phyloP scores from a whole-genome alignment of 306 rosid species.

The Malus sieversii region DNA sequence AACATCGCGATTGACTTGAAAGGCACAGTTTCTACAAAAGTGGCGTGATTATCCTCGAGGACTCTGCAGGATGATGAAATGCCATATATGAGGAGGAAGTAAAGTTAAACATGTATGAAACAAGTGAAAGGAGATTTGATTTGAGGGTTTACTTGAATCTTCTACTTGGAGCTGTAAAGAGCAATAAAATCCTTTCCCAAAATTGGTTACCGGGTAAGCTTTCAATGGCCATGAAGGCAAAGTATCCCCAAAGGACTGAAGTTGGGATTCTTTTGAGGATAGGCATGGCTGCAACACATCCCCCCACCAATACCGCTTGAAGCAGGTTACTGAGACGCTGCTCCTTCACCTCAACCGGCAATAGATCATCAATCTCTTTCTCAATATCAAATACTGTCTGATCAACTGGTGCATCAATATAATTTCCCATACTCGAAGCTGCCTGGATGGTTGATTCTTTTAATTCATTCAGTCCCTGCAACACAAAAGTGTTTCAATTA shows the following conservation, averaged over 20 bases:
- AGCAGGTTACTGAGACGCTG: constrained; percentile 87
- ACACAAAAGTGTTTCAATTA: not conserved
- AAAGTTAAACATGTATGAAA: not conserved
- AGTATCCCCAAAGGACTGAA: constrained; percentile 99
- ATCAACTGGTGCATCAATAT: constrained; percentile 76
- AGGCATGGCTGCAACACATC: constrained; percentile 98
- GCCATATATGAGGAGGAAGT: not conserved
- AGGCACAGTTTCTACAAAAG: constrained; percentile 98
- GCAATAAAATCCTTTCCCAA: constrained; percentile 92
- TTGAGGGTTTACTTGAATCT: constrained; percentile 51
- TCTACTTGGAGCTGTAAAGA: constrained; percentile 93
- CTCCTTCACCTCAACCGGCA: constrained; percentile 96
- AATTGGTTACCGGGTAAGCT: constrained; percentile 97
- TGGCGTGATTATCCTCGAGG: constrained; percentile 90
- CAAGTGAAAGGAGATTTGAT: not conserved
- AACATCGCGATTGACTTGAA: constrained; percentile 70
- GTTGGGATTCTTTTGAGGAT: constrained; percentile 86
- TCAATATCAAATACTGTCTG: constrained; percentile 79
- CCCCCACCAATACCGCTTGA: constrained; percentile 83
- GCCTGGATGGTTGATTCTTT: constrained; percentile 82
- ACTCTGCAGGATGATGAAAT: constrained; percentile 51
- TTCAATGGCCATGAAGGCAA: constrained; percentile 98
- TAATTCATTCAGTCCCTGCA: constrained; percentile 73
- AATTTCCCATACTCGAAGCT: constrained; percentile 72
- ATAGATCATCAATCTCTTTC: constrained; percentile 85